These are phyloP conservation scores for Ustilago shanxiensis DNA, from an alignment of 1,284 basidiomycete species.

Conservation along the genomic window DNA sequence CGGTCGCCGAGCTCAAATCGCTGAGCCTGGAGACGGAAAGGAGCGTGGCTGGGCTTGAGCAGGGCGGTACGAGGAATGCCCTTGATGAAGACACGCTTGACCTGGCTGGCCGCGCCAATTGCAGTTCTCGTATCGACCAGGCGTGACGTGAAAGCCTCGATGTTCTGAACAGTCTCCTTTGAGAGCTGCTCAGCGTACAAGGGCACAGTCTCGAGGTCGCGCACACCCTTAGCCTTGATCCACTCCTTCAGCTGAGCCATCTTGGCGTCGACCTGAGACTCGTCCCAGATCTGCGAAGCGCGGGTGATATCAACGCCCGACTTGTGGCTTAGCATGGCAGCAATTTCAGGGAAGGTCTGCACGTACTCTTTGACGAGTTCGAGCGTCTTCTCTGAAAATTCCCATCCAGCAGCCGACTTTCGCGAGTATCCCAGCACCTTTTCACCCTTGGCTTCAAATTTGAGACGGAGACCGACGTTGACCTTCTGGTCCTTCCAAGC, in stretches of 20 bases:
- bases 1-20: constrained; percentile 92
- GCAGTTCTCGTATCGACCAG: constrained; percentile 70
- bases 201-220: constrained; percentile 91
- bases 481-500: constrained; percentile 80
- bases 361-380: constrained; percentile 87
- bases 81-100: constrained; percentile 91
- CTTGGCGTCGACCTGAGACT: constrained; percentile 77
- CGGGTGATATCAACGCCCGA: constrained; percentile 76
- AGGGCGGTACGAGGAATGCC: constrained; percentile 93
- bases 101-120: constrained; percentile 76
- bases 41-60: constrained; percentile 90
- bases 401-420: constrained; percentile 88
- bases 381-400: constrained; percentile 89
- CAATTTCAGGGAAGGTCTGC: constrained; percentile 65
- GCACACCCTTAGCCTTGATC: constrained; percentile 87
- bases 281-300: constrained; percentile 80
- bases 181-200: constrained; percentile 91
- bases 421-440: constrained; percentile 95
- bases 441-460: constrained; percentile 94
- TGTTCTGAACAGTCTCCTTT: constrained; percentile 73
- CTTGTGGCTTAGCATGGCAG: constrained; percentile 43
- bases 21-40: constrained; percentile 90
- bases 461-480: constrained; percentile 92
- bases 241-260: constrained; percentile 85
- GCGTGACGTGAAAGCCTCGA: constrained; percentile 81